Conservation (phyloP, 164 flowering plant genomes). For the Liquidambar formosana region DNA sequence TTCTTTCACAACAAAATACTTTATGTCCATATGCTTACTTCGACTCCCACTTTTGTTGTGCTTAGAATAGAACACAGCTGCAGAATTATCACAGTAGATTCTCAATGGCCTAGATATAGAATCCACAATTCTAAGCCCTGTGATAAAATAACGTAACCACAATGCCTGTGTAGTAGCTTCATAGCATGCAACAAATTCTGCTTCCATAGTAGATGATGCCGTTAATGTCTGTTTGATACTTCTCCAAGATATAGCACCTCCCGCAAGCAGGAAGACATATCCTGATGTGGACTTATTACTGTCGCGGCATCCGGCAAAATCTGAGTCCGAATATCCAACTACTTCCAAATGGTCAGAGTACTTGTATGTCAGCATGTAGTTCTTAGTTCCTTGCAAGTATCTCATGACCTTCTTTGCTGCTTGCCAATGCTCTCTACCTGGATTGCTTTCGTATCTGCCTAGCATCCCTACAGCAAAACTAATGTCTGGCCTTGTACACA, state of each 20-base stretch:
- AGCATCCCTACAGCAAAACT: too few species aligned
- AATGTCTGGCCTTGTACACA: too few species aligned
- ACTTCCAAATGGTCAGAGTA: neutral
- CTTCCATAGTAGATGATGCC: neutral
- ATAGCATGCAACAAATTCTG: neutral
- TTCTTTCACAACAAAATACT: neutral
- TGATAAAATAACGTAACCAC: neutral
- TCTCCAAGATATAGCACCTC: neutral
- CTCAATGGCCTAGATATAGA: too few species aligned
- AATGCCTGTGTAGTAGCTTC: neutral
- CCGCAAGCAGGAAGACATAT: neutral
- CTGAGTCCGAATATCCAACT: neutral
- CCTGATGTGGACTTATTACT: neutral
- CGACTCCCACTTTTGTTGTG: neutral
- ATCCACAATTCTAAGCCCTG: too few species aligned
- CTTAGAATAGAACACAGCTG: neutral
- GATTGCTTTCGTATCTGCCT: too few species aligned
- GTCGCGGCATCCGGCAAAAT: neutral
- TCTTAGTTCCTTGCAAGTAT: too few species aligned
- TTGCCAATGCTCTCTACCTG: too few species aligned
- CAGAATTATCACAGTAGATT: neutral
- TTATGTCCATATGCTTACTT: neutral
- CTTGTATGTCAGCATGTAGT: too few species aligned
- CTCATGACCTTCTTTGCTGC: too few species aligned
- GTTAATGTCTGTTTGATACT: neutral